These are phyloP conservation scores for Agaricus sinodeliciosus DNA, from an alignment of 768 basidiomycete species.

Conservation along the genomic window DNA sequence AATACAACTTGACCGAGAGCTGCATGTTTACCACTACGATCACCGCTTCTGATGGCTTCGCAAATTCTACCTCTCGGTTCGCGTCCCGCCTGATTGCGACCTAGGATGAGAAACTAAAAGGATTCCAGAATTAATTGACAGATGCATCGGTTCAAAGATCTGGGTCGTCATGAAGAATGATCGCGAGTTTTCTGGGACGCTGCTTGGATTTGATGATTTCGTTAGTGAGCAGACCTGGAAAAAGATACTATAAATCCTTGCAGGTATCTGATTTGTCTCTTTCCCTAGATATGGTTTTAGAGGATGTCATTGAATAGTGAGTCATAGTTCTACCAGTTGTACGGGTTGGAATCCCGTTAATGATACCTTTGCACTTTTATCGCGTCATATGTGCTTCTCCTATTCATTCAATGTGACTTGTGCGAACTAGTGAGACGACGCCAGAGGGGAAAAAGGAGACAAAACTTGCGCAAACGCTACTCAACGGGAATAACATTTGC, in stretches of 20 bases:
- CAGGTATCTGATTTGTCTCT: neutral
- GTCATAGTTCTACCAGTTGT: constrained; percentile 20
- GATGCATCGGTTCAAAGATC: constrained; percentile 93
- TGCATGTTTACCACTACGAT: neutral
- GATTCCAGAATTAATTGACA: constrained; percentile 82
- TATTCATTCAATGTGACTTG: neutral
- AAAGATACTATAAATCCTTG: neutral
- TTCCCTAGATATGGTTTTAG: constrained; percentile 78
- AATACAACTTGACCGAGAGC: neutral
- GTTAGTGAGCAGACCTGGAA: constrained; percentile 72
- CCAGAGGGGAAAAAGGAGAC: constrained; percentile 76
- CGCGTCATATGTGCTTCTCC: neutral
- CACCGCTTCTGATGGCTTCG: constrained; percentile 59
- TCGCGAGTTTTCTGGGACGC: constrained; percentile 91
- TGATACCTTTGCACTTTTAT: neutral
- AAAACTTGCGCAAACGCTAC: constrained; percentile 76
- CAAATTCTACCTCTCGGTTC: constrained; percentile 90
- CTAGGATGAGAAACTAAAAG: neutral
- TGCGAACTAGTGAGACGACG: constrained; percentile 66
- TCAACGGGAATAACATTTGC: constrained; percentile 95
- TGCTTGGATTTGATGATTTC: constrained; percentile 97
- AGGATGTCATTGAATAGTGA: constrained; percentile 95
- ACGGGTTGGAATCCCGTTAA: neutral
- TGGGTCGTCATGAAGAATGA: constrained; percentile 99
- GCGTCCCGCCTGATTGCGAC: neutral